phyloP scores from a whole-genome alignment of 1,284 basidiomycete species.

The Trametes versicolor region DNA sequence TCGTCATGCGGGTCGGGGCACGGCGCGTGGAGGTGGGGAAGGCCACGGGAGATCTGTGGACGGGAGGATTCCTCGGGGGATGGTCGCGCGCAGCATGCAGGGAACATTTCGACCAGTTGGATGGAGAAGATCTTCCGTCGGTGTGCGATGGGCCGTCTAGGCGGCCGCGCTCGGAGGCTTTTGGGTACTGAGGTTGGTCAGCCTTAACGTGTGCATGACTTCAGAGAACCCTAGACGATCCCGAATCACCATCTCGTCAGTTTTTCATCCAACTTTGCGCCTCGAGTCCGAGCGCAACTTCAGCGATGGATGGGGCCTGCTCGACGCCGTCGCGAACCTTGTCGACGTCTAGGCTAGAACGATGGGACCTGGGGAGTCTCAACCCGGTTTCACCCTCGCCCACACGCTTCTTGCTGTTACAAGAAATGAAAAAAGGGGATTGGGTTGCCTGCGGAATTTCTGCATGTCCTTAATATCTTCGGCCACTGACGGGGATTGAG shows the following conservation, averaged over 20 bases:
- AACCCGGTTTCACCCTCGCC: too few species aligned
- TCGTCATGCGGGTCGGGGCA: constrained; percentile 26
- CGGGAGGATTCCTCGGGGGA: constrained; percentile 11
- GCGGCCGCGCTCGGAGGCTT: constrained; percentile 14
- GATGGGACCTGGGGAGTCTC: too few species aligned
- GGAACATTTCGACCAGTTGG: constrained; percentile 22
- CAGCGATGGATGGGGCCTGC: neutral
- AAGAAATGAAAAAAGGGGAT: too few species aligned
- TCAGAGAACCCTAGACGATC: constrained; percentile 11
- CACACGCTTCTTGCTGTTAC: too few species aligned
- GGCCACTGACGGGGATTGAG: too few species aligned
- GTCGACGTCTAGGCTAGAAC: too few species aligned
- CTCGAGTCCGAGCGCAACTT: neutral
- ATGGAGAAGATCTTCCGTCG: constrained; percentile 19
- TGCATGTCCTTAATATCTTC: too few species aligned
- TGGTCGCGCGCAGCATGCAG: constrained; percentile 11
- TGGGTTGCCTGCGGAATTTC: too few species aligned
- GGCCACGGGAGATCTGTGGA: constrained; percentile 24
- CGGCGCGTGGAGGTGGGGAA: constrained; percentile 22
- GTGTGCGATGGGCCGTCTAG: constrained; percentile 4
- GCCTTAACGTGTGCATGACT: constrained; percentile 16
- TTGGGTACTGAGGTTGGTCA: constrained; percentile 2
- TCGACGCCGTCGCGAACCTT: neutral
- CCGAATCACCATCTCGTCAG: constrained; percentile 1
- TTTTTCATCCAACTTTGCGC: neutral